Percentiles rank a stretch among this genome's conserved stretches.
Evolutionary conservation across 495 filamentous ascomycete species (phyloP).

Genomic region (Xylaria telfairii): DNA sequence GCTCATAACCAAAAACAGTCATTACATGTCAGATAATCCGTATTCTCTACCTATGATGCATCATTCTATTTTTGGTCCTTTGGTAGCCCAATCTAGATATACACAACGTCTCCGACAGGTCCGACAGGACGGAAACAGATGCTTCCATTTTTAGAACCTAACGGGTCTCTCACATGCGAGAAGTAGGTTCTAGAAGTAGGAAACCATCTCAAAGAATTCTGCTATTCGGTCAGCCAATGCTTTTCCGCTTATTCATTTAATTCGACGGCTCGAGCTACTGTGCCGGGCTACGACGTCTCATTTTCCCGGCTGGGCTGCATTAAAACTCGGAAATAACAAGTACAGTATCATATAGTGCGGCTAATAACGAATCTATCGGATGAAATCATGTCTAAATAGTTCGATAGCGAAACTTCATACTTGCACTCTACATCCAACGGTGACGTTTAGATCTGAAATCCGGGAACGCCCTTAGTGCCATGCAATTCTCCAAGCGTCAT

Average conservation of each 20-base stretch:
- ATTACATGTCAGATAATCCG: not conserved
- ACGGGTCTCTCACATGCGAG: constrained; percentile 3
- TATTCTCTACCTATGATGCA: not conserved
- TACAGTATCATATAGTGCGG: constrained; percentile 8
- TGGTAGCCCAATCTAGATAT: not conserved
- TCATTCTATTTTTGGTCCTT: constrained; percentile 15
- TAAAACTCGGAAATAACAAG: not conserved
- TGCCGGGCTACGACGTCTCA: constrained; percentile 1
- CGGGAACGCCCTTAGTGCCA: not conserved
- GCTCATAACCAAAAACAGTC: not conserved
- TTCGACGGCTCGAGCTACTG: not conserved
- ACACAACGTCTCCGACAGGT: not conserved
- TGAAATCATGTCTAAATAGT: not conserved
- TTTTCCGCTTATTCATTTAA: not conserved
- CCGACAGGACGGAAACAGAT: constrained; percentile 11
- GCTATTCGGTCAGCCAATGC: not conserved
- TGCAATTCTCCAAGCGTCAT: not conserved
- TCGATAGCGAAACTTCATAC: not conserved
- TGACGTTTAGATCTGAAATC: not conserved
- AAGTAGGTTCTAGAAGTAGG: not conserved
- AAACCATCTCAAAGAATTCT: not conserved
- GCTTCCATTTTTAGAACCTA: constrained; percentile 20
- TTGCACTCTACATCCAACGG: not conserved
- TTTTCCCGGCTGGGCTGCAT: constrained; percentile 9
- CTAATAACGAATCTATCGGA: constrained; percentile 4